Conservation (phyloP, 306 rosid genomes). For the Inga oerstediana region DNA sequence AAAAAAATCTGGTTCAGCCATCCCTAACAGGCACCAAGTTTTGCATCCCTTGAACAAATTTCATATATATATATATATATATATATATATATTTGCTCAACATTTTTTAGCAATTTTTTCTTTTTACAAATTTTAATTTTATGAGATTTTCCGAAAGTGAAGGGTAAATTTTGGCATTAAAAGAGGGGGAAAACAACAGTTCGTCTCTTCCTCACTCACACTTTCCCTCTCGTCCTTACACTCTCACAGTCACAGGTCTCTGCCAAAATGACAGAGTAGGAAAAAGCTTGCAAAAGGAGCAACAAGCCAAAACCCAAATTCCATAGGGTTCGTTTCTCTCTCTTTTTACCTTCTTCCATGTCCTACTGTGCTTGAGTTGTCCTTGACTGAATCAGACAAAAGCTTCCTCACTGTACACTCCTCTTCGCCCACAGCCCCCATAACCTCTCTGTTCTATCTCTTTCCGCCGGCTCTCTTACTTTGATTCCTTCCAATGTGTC, state of each 20-base stretch:
- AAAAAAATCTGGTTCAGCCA: too few relatives aligned
- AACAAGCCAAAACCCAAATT: constrained; percentile 28
- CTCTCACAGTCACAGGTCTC: constrained; percentile 46
- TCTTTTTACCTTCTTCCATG: constrained; percentile 43
- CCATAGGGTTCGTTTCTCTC: constrained; percentile 4
- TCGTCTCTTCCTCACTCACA: constrained; percentile 33
- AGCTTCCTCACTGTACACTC: constrained; percentile 44
- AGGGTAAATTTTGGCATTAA: neutral
- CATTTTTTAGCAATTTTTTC: too few relatives aligned
- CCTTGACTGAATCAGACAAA: constrained; percentile 64
- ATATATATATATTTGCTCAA: too few relatives aligned
- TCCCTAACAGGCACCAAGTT: too few relatives aligned
- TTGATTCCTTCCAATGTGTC: constrained; percentile 32
- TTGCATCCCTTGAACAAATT: too few relatives aligned
- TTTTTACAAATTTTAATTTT: too few relatives aligned
- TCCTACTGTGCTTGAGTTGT: constrained; percentile 39
- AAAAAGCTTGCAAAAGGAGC: constrained; percentile 33
- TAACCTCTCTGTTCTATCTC: constrained; percentile 44
- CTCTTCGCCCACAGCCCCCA: constrained; percentile 26
- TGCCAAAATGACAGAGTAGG: constrained; percentile 27
- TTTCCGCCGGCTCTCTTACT: constrained; percentile 48
- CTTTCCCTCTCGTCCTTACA: constrained; percentile 18
- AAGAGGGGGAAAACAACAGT: constrained; percentile 24
- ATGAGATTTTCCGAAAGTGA: neutral
- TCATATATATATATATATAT: too few relatives aligned